phyloP scores from a whole-genome alignment of 1,284 basidiomycete species.

The Puccinia horiana region DNA sequence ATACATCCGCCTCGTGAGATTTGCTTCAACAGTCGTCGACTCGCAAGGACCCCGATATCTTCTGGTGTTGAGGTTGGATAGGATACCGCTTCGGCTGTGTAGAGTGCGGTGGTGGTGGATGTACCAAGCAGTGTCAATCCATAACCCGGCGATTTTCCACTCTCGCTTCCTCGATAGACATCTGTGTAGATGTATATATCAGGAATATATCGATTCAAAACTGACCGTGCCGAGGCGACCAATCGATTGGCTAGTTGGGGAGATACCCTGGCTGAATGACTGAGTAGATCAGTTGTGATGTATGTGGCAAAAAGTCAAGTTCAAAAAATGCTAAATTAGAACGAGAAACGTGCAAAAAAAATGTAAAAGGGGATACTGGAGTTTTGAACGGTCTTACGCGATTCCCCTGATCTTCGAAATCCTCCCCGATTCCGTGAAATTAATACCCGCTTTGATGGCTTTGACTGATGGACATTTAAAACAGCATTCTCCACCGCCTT shows the following conservation, averaged over 20 bases:
- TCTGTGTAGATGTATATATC: constrained; percentile 98
- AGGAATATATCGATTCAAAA: constrained; percentile 93
- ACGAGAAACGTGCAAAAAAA: neutral
- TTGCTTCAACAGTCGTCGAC: constrained; percentile 75
- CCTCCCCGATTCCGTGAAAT: constrained; percentile 86
- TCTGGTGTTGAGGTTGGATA: constrained; percentile 66
- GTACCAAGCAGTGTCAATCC: constrained; percentile 86
- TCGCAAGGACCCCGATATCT: constrained; percentile 80
- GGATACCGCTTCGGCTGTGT: constrained; percentile 82
- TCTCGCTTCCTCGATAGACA: constrained; percentile 95
- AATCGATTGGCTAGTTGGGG: constrained; percentile 97
- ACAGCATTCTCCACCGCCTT: constrained; percentile 87
- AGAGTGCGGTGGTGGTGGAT: constrained; percentile 84
- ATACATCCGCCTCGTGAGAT: constrained; percentile 83
- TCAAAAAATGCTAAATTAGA: neutral
- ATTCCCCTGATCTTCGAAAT: constrained; percentile 94
- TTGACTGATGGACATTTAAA: constrained; percentile 91
- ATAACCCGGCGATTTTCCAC: constrained; percentile 96
- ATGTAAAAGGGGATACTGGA: neutral
- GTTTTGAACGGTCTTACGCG: constrained; percentile 67
- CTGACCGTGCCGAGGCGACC: constrained; percentile 86
- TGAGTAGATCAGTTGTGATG: constrained; percentile 56
- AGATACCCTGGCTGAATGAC: constrained; percentile 88
- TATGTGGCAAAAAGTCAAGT: neutral
- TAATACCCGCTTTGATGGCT: constrained; percentile 78